Evolutionary conservation across 129 eudicot species (phyloP), one percentile per base, ranked within the genome.

Genomic region (Arctium lappa): DNA sequence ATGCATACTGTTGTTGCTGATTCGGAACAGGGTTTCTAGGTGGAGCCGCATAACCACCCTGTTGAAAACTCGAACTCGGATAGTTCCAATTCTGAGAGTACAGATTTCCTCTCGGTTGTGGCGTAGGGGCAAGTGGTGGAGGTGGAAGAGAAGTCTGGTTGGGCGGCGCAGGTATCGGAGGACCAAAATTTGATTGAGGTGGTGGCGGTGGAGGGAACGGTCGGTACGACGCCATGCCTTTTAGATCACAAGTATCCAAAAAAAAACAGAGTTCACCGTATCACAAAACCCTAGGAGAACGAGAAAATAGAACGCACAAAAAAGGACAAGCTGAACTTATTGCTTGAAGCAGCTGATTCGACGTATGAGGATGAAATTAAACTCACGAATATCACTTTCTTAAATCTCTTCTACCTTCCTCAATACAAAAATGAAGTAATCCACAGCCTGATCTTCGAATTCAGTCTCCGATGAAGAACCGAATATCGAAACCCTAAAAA

Each of bases 201-300:
- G 94, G 87, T 10, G 97, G 89, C 16, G 94, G 91, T 15, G 94
- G 98, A 83, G 94, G 98, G 80, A 86, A 90, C 48, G 98, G 94
- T 85, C 97, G 60, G 80, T 92, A 94, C 3, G 98, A 90, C 36
- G 97, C 97, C 98, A 94, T 94, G 30, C 18, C 82, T 62, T 73
- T 16, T 37, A 39, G 7, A 32, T 56, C 40, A 29, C 6, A 18
- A 40, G 9, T 40, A 46, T 40, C 37, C 37, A n/a, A 73, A 62
- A 27, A 27, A 73, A 62, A 29, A 4, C 50, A 6, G 37, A 76
- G n/a, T 66, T 82, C 30, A 76, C 10, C 27, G 8, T 48, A 39
- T 39, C 53, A 56, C 73, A 42, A 85, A 85, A 85, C 88, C 85
- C 85, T 85, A 81, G 44, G 34, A 44, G 78, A 69, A 69, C 13